These are phyloP conservation scores for Zizania palustris DNA, from an alignment of 202 grass and related monocot species.

Conservation along the genomic window DNA sequence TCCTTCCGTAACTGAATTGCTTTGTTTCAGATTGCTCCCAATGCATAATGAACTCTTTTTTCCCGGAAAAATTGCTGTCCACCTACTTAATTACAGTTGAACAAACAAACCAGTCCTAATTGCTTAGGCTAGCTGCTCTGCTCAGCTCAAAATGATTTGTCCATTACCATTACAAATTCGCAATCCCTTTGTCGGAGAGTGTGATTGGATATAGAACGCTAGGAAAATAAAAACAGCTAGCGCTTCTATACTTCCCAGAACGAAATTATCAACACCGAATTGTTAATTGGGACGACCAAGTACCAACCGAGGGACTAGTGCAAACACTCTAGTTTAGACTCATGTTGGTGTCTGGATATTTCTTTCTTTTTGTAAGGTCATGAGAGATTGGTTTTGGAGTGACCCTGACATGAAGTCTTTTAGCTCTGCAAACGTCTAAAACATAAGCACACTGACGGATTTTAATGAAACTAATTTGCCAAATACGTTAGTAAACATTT, in stretches of 20 bases:
- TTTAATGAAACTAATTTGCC: too few relatives aligned
- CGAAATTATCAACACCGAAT: constrained; percentile 15
- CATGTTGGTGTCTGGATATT: constrained; percentile 20
- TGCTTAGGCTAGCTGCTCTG: background rate
- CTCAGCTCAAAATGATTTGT: constrained; percentile 7
- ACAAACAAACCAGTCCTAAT: background rate
- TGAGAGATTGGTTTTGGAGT: constrained; percentile 1
- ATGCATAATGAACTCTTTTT: background rate
- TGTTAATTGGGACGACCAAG: constrained; percentile 5
- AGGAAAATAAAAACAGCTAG: constrained; percentile 13
- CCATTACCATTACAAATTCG: background rate
- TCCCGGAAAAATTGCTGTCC: background rate
- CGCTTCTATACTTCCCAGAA: background rate
- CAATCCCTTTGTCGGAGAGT: background rate
- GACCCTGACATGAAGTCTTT: background rate
- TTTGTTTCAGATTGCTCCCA: background rate
- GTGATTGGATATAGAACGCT: background rate
- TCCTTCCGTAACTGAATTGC: background rate
- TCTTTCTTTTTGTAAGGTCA: background rate
- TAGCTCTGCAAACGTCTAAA: background rate
- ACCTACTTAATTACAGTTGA: background rate
- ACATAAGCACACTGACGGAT: too few relatives aligned
- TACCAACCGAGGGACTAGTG: background rate
- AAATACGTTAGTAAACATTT: too few relatives aligned
- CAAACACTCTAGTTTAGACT: constrained; percentile 10